Evolutionary conservation across 441 rosid genomes (phyloP).

Genomic region (Brassica hybrid): DNA sequence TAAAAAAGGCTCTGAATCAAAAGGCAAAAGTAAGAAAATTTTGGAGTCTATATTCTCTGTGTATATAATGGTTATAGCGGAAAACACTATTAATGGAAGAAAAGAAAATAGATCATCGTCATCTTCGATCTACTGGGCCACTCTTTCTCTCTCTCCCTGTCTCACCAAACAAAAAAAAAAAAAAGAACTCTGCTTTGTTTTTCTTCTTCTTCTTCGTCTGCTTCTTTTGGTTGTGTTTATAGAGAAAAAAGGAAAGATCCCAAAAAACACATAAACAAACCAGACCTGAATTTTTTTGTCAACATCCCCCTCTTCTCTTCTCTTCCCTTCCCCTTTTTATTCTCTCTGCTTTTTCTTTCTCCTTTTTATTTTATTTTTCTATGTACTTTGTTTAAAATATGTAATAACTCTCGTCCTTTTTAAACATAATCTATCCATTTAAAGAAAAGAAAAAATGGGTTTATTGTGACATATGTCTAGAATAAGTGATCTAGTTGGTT

Average conservation of each 20-base stretch:
- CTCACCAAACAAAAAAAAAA: constrained; percentile 40
- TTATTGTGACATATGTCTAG: no score
- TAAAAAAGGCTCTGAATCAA: constrained; percentile 19
- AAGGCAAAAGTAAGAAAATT: no score
- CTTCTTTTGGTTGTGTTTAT: constrained; percentile 27
- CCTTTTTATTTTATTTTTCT: constrained; percentile 12
- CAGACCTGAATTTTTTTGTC: constrained; percentile 73
- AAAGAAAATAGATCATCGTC: constrained; percentile 66
- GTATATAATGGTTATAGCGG: constrained; percentile 29
- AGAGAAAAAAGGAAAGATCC: constrained; percentile 48
- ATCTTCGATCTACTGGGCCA: constrained; percentile 96
- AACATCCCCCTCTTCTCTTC: no score
- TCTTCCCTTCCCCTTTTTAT: constrained; percentile 61
- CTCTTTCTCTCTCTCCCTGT: constrained; percentile 46
- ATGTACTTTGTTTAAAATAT: constrained; percentile 7
- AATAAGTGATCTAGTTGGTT: neutral
- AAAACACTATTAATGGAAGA: constrained; percentile 68
- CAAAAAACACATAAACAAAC: constrained; percentile 82
- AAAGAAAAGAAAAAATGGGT: neutral
- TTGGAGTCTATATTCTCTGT: constrained; percentile 29
- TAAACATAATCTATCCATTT: neutral
- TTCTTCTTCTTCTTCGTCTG: neutral
- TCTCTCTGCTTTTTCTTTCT: constrained; percentile 80
- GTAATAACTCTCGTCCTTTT: neutral
- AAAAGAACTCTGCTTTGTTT: constrained; percentile 30